Base-by-base conservation (phyloP, 139 green algal genomes). In the Closterium sp. region DNA sequence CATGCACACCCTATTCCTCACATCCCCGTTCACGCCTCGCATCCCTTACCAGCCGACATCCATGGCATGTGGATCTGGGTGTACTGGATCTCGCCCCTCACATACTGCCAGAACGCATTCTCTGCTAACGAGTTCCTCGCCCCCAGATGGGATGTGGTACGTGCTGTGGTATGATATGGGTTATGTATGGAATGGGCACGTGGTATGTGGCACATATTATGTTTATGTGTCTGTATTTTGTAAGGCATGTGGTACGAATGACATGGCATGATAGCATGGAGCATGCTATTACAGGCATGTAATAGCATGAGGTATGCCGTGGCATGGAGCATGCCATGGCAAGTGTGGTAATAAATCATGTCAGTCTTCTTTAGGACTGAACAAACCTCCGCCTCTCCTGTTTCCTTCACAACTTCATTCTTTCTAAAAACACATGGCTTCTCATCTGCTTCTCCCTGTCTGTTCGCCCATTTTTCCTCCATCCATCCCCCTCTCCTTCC, bases 71-170 rank as follows among this genome's bases (percentile, higher is more conserved):
- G 90, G 94, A 95, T 96, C 8, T 96, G 94, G 91, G 90, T 83
- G 16, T 96, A 95, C 87, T 96, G 94, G 93, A 95, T 96, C 84
- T 95, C 87, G 66, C 93, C 95, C 64, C 96, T 96, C 85, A 91
- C 95, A 0, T 97, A 97, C 32, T 88, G 66, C n/a, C 87, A 96
- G 33, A 93, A 95, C 33, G 94, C 94, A 0, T 38, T 97, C 4
- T 92, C 93, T 25, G 93, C 96, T 92, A 97, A 97, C 84, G 96
- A 97, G 93, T 94, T 97, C 86, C 95, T 90, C 2, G 92, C 90
- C 1, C 90, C 93, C 4, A 33, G 91, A 5, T 97, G 96, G 96
- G 3, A 66, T 28, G 32, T 55, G 76, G 89, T 92, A 88, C 28
- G 87, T 76, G 55, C 31, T 31, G n/a, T 89, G n/a, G 0, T 23